Evolutionary conservation across 2,329 filamentous ascomycete species (phyloP).

Genomic region (Incumbomyces delicatus): DNA sequence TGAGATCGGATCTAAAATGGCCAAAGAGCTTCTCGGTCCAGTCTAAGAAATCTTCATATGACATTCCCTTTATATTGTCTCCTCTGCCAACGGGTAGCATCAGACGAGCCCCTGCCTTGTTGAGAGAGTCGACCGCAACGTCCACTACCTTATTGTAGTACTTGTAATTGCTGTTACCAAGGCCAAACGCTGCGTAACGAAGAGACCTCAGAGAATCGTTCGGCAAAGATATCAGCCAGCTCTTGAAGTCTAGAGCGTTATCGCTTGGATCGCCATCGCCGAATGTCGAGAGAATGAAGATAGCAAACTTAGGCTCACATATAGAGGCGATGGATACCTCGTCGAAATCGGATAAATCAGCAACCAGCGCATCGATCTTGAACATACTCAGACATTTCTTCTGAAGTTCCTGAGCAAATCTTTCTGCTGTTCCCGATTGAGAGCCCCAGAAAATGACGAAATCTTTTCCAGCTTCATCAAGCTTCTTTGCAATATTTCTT

Average conservation of each 20-base stretch:
- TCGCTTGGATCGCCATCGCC: constrained; percentile 32
- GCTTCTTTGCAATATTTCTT: too few species aligned
- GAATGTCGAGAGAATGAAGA: constrained; percentile 30
- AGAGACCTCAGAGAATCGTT: constrained; percentile 22
- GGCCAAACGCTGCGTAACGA: constrained; percentile 33
- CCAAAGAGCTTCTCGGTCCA: too few species aligned
- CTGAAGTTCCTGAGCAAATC: constrained; percentile 79
- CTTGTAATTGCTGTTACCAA: constrained; percentile 41
- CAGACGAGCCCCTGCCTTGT: constrained; percentile 23
- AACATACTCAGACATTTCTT: constrained; percentile 87
- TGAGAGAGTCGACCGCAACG: constrained; percentile 19
- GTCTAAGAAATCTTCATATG: too few species aligned
- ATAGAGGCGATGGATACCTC: constrained; percentile 10
- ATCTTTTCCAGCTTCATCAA: too few species aligned
- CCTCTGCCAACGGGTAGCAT: constrained; percentile 25
- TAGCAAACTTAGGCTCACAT: constrained; percentile 22
- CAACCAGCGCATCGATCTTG: constrained; percentile 52
- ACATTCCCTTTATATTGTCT: constrained; percentile 36
- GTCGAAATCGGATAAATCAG: constrained; percentile 18
- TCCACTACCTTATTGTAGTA: constrained; percentile 37
- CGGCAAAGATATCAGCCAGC: constrained; percentile 26
- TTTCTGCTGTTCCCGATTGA: constrained; percentile 88
- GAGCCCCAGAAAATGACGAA: too few species aligned
- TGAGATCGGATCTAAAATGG: too few species aligned
- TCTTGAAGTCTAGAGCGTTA: constrained; percentile 28